These are phyloP conservation scores for Candida labiduridarum DNA, from an alignment of 1,139 yeast genomes.

Conservation along the genomic window DNA sequence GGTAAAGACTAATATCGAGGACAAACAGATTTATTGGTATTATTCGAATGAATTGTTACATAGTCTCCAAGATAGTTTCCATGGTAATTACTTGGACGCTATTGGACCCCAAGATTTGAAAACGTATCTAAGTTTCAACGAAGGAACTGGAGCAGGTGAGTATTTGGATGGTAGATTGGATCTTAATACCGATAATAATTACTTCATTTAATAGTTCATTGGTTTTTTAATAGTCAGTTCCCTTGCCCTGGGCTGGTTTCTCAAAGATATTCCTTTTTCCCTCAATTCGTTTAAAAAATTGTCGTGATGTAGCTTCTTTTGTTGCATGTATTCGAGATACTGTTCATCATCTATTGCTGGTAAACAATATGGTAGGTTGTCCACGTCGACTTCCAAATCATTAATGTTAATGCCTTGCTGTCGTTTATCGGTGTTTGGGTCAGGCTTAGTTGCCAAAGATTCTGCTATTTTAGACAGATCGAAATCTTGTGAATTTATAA, in stretches of 20 bases:
- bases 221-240: not conserved
- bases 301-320: slow-evolving; percentile 3
- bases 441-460: not conserved
- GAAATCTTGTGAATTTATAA: not conserved
- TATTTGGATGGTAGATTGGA: slow-evolving; percentile 7
- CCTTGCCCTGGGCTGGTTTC: not conserved
- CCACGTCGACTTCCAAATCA: slow-evolving; percentile 6
- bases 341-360: slow-evolving; percentile 1
- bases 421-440: not conserved
- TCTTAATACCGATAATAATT: slow-evolving; percentile 14
- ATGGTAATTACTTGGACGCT: not conserved
- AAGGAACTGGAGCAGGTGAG: not conserved
- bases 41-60: slow-evolving; percentile 15
- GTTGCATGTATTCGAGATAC: not conserved
- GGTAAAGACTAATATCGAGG: slow-evolving; percentile 16
- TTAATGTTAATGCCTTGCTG: slow-evolving; percentile 1
- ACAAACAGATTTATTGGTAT: slow-evolving; percentile 20
- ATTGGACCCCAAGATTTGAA: slow-evolving; percentile 20
- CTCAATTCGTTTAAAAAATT: not conserved
- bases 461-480: not conserved
- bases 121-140: slow-evolving; percentile 22
- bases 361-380: not conserved
- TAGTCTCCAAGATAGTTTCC: slow-evolving; percentile 8
- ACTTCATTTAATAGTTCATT: slow-evolving; percentile 11
- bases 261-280: not conserved